Evolutionary conservation across 495 filamentous ascomycete genomes (phyloP), one percentile per base, ranked within the genome.

Genomic region (Penicillium lagena): DNA sequence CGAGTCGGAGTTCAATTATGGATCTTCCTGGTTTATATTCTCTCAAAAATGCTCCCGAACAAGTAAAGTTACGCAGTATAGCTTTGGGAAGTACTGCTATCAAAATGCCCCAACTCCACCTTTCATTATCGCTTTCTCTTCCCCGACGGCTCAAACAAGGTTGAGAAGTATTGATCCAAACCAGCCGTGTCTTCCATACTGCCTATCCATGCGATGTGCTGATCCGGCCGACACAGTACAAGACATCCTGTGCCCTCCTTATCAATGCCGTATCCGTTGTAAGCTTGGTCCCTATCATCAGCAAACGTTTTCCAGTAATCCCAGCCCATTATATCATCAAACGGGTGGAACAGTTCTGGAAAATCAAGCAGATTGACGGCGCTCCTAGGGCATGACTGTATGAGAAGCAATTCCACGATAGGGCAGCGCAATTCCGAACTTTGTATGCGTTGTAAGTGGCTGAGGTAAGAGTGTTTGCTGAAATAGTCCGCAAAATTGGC

Each of bases 211-310:
- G 50, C 53, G 10, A 62, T 48, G 45, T 63, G 55, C 32, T 63
- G 55, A 40, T 63, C 62, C 8, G 60, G 62, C 13, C 62, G 52
- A 44, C 54, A 56, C 4, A 66, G 46, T n/a, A 60, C 41, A 12
- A 54, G n/a, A 52, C 55, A 59, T 1, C 53, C 54, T 4, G 12
- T 0, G n/a, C 29, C 39, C 1, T 44, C 13, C 15, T 37, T 32
- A 14, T 47, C 37, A 33, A 55, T 54, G 1, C 54, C 50, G 41
- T 56, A 58, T 11, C 42, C 41, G 9, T 38, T 28, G 35, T 62
- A 59, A 8, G 39, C 46, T 42, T 46, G 22, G 12, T 42, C 31
- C 8, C 47, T 37, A 27, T 52, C 43, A 46, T 61, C 53, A 4
- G 47, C 37, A 38, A 61, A 63, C 3, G 58, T 37, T 28, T 42